Evolutionary conservation across 768 basidiomycete species (phyloP).

Genomic region (Pulveroboletus sp.): DNA sequence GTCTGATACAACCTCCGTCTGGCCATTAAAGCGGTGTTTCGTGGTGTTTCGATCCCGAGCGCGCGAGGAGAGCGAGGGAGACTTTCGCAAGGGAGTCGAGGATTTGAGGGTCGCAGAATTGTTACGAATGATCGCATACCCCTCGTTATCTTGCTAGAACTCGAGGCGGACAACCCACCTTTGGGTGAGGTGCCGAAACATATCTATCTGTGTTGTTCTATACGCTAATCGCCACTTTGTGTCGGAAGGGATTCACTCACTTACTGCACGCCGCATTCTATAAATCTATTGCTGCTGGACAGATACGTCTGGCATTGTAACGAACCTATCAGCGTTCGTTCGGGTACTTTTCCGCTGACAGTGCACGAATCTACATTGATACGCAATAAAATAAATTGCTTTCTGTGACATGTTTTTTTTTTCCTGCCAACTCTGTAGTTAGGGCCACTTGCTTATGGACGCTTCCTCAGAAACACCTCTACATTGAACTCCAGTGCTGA

Average conservation of each 20-base stretch:
- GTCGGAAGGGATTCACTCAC: slow-evolving; percentile 5
- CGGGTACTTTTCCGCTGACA: not conserved
- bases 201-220: slow-evolving; percentile 13
- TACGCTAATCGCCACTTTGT: slow-evolving; percentile 19
- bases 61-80: slow-evolving; percentile 39
- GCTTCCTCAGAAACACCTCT: slow-evolving; percentile 83
- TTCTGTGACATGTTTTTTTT: not conserved
- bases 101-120: slow-evolving; percentile 64
- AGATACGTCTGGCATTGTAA: not conserved
- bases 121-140: slow-evolving; percentile 34
- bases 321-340: not conserved
- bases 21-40: slow-evolving; percentile 29
- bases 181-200: not conserved
- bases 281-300: slow-evolving; percentile 4
- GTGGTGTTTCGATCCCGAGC: slow-evolving; percentile 40
- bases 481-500: slow-evolving; percentile 92
- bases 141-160: slow-evolving; percentile 1
- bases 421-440: not conserved
- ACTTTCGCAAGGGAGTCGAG: slow-evolving; percentile 49
- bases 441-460: slow-evolving; percentile 17
- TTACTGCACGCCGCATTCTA: slow-evolving; percentile 7
- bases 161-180: not conserved
- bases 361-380: not conserved
- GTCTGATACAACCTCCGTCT: slow-evolving; percentile 11
- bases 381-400: not conserved